Evolutionary conservation across 2,329 filamentous ascomycete genomes (phyloP).

Genomic region (Scedosporium aurantiacum): DNA sequence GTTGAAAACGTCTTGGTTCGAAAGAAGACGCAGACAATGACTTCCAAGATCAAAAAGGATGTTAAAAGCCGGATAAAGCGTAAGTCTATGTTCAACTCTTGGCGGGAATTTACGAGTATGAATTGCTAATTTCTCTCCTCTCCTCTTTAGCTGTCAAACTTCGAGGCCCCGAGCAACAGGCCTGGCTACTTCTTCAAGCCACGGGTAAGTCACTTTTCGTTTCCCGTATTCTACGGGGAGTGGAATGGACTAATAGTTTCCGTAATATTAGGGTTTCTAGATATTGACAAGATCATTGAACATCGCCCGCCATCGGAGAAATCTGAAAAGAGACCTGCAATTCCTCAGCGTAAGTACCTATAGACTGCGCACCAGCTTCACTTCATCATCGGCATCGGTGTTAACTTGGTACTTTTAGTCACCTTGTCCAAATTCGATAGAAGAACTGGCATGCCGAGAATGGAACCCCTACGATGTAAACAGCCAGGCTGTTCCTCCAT

Average conservation of each 20-base stretch:
- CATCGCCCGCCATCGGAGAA: slow-evolving; percentile 16
- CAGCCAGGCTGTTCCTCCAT: slow-evolving; percentile 8
- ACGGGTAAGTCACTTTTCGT: neutral
- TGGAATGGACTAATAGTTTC: too few relatives aligned
- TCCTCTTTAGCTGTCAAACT: slow-evolving; percentile 1
- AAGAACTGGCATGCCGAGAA: slow-evolving; percentile 10
- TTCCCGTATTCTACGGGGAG: neutral
- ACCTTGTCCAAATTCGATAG: slow-evolving; percentile 9
- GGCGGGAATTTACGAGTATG: too few relatives aligned
- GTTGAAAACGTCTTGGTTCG: neutral
- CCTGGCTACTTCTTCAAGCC: slow-evolving; percentile 19
- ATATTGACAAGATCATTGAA: slow-evolving; percentile 27
- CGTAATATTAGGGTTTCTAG: slow-evolving; percentile 20
- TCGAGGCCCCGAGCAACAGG: slow-evolving; percentile 12
- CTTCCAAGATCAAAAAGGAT: slow-evolving; percentile 13
- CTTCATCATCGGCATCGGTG: too few relatives aligned
- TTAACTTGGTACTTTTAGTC: too few relatives aligned
- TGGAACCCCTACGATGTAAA: slow-evolving; percentile 11
- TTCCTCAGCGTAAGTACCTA: slow-evolving; percentile 12
- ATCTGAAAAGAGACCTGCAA: slow-evolving; percentile 16
- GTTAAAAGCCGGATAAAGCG: slow-evolving; percentile 16
- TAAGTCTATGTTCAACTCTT: too few relatives aligned
- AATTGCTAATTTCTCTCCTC: slow-evolving; percentile 9
- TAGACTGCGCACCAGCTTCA: neutral
- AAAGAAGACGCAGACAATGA: neutral